Percentiles rank a stretch among this genome's conserved stretches.
phyloP scores from a whole-genome alignment of 208 protist genomes.

The Angomonas deanei region DNA sequence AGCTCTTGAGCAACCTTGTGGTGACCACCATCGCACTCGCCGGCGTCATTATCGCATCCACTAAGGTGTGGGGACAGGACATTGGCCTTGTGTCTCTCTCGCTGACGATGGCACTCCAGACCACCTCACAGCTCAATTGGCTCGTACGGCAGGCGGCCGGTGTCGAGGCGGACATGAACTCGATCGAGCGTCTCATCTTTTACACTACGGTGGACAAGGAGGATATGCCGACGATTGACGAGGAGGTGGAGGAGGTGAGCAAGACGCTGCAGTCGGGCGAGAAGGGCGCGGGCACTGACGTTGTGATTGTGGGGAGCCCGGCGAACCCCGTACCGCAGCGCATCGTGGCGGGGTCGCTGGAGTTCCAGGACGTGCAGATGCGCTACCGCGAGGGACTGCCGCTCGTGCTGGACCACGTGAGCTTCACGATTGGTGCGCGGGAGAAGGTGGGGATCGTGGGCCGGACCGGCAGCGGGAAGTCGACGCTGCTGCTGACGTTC shows the following conservation, averaged over 20 bases:
- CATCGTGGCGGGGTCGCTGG: conserved; percentile 25
- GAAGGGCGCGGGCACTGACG: neutral
- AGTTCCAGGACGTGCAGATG: conserved; percentile 49
- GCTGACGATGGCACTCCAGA: conserved; percentile 51
- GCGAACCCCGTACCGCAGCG: neutral
- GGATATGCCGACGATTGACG: neutral
- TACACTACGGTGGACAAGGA: conserved; percentile 40
- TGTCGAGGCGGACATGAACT: conserved; percentile 83
- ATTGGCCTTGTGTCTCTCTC: conserved; percentile 60
- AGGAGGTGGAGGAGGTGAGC: conserved; percentile 44
- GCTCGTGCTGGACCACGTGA: conserved; percentile 61
- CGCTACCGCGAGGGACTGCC: conserved; percentile 65
- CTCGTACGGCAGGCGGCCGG: conserved; percentile 41
- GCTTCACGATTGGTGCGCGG: conserved; percentile 29
- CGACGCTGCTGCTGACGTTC: conserved; percentile 71
- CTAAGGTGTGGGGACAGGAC: conserved; percentile 12
- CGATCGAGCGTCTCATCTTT: conserved; percentile 73
- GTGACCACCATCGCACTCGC: conserved; percentile 32
- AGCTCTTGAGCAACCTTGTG: conserved; percentile 69
- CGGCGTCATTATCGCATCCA: conserved; percentile 37
- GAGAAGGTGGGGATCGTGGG: conserved; percentile 76
- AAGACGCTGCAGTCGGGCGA: neutral
- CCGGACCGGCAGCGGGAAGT: conserved; percentile 80
- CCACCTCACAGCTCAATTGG: conserved; percentile 52
- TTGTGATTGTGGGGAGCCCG: neutral